phyloP scores from a whole-genome alignment of 108 stramenopile species.

The Aurantiochytrium sp. region DNA sequence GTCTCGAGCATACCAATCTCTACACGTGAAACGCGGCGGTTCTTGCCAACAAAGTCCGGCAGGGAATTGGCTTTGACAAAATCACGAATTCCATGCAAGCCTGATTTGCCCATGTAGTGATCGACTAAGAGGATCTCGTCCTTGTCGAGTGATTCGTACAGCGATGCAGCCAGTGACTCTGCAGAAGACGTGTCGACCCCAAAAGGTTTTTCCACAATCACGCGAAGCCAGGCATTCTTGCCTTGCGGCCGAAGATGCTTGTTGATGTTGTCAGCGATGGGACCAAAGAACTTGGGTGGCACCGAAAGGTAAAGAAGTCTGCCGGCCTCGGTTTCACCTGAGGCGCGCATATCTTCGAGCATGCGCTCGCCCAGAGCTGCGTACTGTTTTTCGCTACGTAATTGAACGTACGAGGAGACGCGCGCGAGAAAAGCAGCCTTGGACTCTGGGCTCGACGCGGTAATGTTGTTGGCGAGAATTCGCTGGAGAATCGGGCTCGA shows the following conservation, averaged over 20 bases:
- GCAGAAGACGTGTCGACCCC: background rate
- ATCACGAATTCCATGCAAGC: background rate
- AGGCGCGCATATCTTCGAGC: background rate
- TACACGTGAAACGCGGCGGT: background rate
- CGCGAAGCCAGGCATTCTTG: background rate
- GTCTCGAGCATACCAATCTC: constrained; percentile 13
- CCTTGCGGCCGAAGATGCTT: background rate
- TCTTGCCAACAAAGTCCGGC: background rate
- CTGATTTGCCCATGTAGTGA: background rate
- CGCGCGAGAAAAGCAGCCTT: background rate
- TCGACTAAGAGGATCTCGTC: background rate
- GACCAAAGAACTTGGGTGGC: constrained; percentile 10
- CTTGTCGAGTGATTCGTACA: background rate
- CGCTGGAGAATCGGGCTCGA: background rate
- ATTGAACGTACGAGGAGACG: background rate
- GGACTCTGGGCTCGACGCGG: background rate
- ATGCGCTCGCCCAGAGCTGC: background rate
- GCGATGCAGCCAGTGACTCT: background rate
- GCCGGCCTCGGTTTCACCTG: background rate
- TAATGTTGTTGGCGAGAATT: background rate
- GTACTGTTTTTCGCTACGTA: background rate
- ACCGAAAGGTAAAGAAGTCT: background rate
- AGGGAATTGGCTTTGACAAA: background rate
- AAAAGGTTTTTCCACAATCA: constrained; percentile 1
- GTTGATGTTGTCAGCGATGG: constrained; percentile 19